Evolutionary conservation across 371 early-diverging fungal genomes (phyloP), one percentile per base, ranked within the genome.

Genomic region (Actinomortierella ambigua): DNA sequence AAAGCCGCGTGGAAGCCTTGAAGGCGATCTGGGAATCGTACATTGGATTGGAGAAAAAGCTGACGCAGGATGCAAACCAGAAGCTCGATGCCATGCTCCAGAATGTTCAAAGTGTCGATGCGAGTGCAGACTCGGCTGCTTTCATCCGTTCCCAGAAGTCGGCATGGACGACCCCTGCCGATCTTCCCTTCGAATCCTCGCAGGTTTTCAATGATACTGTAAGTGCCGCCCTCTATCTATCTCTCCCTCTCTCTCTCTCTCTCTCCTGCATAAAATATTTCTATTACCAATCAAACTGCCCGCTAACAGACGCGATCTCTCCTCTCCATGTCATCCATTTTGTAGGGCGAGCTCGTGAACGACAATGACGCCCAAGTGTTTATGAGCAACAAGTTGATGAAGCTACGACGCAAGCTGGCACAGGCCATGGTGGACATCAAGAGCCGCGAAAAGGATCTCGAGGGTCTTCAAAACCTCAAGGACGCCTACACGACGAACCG

Each of bases 331-430:
- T 24, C 22, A 8, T 20, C 9, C 24, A 9, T 2, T 29, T 13
- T 9, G 48, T 77, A 85, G 88, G 88, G 81, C 55, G 79, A 76
- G 29, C 58, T 90, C 22, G 82, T 82, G 0, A 57, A 76, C 17
- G 88, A 85, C 57, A 87, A 88, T 9, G 59, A 81, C 20, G 78
- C 84, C 1, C 68, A 71, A 1, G 83, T 87, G 7, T 88, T 83
- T 48, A 67, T 91, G 61, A 85, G 78, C 50, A 91, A 91, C 66
- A 85, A 83, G 29, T 65, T 87, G 14, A 66, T 84, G 57, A 91
- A 90, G 64, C 58, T 83, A 54, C 68, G 79, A 29, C 77, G 77
- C 27, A 78, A 78, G 27, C 68, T 85, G 9, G 76, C 79, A 22
- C 59, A 76, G 29, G 13, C 84, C 13, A 79, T 62, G 2, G 79